Evolutionary conservation across 2,329 filamentous ascomycete species (phyloP), one percentile per base, ranked within the genome.

Genomic region (Alternaria panax): DNA sequence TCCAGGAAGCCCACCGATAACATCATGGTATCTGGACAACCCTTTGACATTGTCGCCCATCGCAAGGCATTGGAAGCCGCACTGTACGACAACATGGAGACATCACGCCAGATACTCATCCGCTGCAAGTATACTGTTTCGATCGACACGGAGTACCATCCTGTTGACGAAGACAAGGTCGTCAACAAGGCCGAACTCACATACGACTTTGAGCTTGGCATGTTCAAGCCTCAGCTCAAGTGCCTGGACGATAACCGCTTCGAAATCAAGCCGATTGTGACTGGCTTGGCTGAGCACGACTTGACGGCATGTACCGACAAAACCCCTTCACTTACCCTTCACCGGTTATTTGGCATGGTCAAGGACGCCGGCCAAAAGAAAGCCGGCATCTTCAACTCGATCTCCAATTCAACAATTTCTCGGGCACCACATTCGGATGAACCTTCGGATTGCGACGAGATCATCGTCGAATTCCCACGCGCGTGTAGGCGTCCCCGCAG

Each of bases 1-100:
- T 27, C 25, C 8, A 8, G 16, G n/a, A 20, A 27, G 28, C 9
- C 4, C 8, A 20, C 16, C 16, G n/a, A 42, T 7, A 32, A 54
- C 8, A 16, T 7, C 1, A 34, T 8, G 9, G 3, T 16, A 9
- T 14, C 4, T 14, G 11, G 12, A 28, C n/a, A 22, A 18, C 4
- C 36, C 1, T 20, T 45, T 1, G n/a, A 43, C 2, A 36, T 50
- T 7, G 7, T 22, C 12, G 51, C 43, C 5, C 18, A 14, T 0
- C 27, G 27, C 32, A 63, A 60, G 7, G 50, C 57, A 5, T 16
- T 63, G 1, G 60, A 63, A 24, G 40, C 48, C 1, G 52, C 30
- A 8, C 24, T 62, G 1, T 57, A 60, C 28, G 28, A 57, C 1
- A 41, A 50, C 8, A 60, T 63, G 50, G 60, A 63, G 24, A 57